These are phyloP conservation scores for Pseudogymnoascus sp. DNA, from an alignment of 2,329 filamentous ascomycete species.

Conservation along the genomic window DNA sequence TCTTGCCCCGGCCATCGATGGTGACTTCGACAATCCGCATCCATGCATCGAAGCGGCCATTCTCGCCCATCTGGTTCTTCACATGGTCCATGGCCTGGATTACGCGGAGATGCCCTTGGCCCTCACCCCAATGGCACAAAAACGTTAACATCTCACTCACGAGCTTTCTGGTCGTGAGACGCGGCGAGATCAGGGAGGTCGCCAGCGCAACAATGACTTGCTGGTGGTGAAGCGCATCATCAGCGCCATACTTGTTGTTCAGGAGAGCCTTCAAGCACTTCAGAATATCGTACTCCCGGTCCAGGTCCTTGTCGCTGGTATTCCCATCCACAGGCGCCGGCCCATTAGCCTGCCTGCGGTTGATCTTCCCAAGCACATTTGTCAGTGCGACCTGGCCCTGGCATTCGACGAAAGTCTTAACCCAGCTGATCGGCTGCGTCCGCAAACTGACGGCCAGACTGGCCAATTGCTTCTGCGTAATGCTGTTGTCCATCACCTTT, in stretches of 20 bases:
- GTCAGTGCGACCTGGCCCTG: constrained; percentile 95
- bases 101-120: constrained; percentile 84
- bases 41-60: constrained; percentile 94
- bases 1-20: constrained; percentile 92
- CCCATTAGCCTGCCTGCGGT: constrained; percentile 70
- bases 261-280: constrained; percentile 96
- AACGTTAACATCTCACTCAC: constrained; percentile 96
- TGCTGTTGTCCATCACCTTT: constrained; percentile 90
- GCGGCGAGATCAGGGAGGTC: constrained; percentile 77
- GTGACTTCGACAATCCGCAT: constrained; percentile 98
- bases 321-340: constrained; percentile 43
- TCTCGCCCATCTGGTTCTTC: constrained; percentile 80
- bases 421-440: constrained; percentile 97
- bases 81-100: constrained; percentile 88
- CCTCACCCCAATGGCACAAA: constrained; percentile 86
- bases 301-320: constrained; percentile 57
- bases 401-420: constrained; percentile 91
- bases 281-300: constrained; percentile 85
- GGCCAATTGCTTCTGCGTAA: constrained; percentile 83
- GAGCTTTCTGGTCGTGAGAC: constrained; percentile 84
- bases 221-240: constrained; percentile 85
- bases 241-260: constrained; percentile 99
- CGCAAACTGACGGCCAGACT: constrained; percentile 90
- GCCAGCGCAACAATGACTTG: constrained; percentile 83
- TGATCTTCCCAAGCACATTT: constrained; percentile 87